Percentiles rank a stretch among this genome's conserved stretches.
These are phyloP conservation scores for Adansonia rubrostipa DNA, from an alignment of 441 rosid genomes.

Conservation along the genomic window DNA sequence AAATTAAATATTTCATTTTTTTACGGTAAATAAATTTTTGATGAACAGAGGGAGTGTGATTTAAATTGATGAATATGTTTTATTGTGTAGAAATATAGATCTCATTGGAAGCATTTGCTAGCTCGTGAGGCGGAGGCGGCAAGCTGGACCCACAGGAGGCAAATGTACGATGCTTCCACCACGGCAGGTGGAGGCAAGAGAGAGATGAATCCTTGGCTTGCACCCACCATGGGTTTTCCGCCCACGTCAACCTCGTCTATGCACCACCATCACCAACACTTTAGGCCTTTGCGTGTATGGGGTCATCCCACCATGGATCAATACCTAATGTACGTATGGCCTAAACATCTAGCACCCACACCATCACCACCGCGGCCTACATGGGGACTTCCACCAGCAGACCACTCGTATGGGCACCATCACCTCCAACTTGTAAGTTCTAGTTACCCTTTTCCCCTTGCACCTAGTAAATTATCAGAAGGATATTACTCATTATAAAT, in stretches of 20 bases:
- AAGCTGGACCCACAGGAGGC: slow-evolving; percentile 75
- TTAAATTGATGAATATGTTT: neutral
- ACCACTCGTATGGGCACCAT: slow-evolving; percentile 64
- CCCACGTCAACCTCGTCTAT: slow-evolving; percentile 38
- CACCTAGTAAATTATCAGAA: too few relatives aligned
- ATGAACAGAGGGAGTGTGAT: neutral
- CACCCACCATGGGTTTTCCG: slow-evolving; percentile 79
- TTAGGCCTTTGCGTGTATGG: slow-evolving; percentile 86
- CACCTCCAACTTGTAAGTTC: slow-evolving; percentile 36
- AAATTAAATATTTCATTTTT: too few relatives aligned
- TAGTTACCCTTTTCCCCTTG: neutral
- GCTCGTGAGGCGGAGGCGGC: slow-evolving; percentile 93
- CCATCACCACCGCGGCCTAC: slow-evolving; percentile 40
- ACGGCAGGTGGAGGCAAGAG: slow-evolving; percentile 47
- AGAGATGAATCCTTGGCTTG: slow-evolving; percentile 57
- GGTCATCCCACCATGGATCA: slow-evolving; percentile 78
- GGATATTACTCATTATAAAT: too few relatives aligned
- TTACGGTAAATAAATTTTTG: neutral
- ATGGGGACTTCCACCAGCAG: slow-evolving; percentile 51
- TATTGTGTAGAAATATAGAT: slow-evolving; percentile 70
- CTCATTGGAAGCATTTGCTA: slow-evolving; percentile 80
- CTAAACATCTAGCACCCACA: slow-evolving; percentile 51
- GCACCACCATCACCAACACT: slow-evolving; percentile 45
- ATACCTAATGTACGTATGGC: slow-evolving; percentile 60
- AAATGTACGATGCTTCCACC: slow-evolving; percentile 49